Evolutionary conservation across 371 early-diverging fungal genomes (phyloP).

Genomic region (Mortierella sp.): DNA sequence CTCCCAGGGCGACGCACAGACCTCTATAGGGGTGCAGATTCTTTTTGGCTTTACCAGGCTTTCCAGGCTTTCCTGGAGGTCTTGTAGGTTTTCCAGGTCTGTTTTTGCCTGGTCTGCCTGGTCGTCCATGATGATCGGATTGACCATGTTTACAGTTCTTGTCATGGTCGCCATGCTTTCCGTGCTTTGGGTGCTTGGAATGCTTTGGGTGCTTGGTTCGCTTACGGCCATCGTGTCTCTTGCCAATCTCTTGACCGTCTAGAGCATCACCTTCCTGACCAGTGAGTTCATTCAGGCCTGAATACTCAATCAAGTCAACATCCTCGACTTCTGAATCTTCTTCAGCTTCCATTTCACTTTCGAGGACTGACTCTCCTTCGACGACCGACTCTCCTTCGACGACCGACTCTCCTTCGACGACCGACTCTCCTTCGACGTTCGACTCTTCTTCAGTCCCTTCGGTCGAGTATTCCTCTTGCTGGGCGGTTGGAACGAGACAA

Average conservation of each 20-base stretch:
- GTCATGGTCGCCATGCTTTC: not conserved
- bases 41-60: not conserved
- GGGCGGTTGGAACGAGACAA: not conserved
- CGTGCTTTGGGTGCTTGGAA: constrained; percentile 3
- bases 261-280: not conserved
- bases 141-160: not conserved
- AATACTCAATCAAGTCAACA: not conserved
- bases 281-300: not conserved
- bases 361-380: not conserved
- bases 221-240: constrained; percentile 9
- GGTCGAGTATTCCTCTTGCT: too few species aligned
- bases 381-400: not conserved
- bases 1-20: constrained; percentile 24
- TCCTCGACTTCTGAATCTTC: not conserved
- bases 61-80: too few species aligned
- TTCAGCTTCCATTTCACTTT: too few species aligned
- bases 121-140: too few species aligned
- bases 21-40: constrained; percentile 19
- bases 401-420: not conserved
- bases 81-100: too few species aligned
- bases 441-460: not conserved
- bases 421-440: not conserved
- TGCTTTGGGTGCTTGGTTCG: constrained; percentile 4
- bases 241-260: not conserved
- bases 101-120: too few species aligned